Evolutionary conservation across 1,139 yeast species (phyloP).

Genomic region (Saccharomyces hybrid): DNA sequence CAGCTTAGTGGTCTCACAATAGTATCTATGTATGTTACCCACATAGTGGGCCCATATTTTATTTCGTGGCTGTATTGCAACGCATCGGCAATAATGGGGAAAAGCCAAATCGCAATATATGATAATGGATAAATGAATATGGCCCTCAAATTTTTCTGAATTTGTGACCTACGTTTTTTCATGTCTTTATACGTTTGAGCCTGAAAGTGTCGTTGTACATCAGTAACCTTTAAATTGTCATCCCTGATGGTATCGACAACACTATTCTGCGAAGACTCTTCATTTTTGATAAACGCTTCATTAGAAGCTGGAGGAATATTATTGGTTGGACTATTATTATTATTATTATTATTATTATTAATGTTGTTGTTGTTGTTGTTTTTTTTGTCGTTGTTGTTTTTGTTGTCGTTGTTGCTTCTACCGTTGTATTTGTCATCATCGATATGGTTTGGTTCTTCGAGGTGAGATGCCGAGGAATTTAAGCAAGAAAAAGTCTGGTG

Average conservation of each 20-base stretch:
- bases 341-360: not conserved
- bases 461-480: not conserved
- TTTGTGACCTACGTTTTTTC: slow-evolving; percentile 52
- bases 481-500: not conserved
- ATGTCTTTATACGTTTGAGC: slow-evolving; percentile 53
- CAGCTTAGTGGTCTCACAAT: slow-evolving; percentile 79
- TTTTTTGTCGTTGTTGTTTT: not conserved
- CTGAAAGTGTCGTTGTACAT: slow-evolving; percentile 40
- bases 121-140: slow-evolving; percentile 82
- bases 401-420: not conserved
- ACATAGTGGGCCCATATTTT: slow-evolving; percentile 45
- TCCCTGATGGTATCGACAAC: not conserved
- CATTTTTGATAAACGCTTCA: not conserved
- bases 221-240: slow-evolving; percentile 5
- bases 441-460: not conserved
- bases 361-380: not conserved
- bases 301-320: not conserved
- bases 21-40: slow-evolving; percentile 63
- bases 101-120: slow-evolving; percentile 70
- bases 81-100: slow-evolving; percentile 68
- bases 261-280: not conserved
- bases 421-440: not conserved
- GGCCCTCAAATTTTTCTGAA: slow-evolving; percentile 70
- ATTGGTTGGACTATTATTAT: not conserved
- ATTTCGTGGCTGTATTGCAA: slow-evolving; percentile 49